Evolutionary conservation across 192 early-diverging fungal genomes (phyloP).

Genomic region (Phycomyces blakesleeanus): DNA sequence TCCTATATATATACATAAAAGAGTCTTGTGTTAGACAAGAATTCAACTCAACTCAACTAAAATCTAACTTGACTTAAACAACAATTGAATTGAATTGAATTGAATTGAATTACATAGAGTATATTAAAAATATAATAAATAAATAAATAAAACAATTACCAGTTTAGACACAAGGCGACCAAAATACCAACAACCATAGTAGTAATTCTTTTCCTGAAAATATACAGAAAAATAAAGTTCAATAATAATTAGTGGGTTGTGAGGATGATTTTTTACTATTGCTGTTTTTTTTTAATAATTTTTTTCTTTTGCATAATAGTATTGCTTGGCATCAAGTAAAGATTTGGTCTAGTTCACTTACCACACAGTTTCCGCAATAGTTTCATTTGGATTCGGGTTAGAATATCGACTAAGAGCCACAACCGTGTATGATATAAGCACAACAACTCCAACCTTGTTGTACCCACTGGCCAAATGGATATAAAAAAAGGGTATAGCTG

Average conservation of each 20-base stretch:
- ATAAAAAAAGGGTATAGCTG: constrained; percentile 34
- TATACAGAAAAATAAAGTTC: constrained; percentile 7
- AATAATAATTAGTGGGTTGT: too few species aligned
- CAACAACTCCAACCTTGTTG: constrained; percentile 32
- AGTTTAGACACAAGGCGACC: constrained; percentile 51
- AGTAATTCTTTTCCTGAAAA: constrained; percentile 40
- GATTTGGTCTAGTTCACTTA: too few species aligned
- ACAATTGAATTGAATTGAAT: too few species aligned
- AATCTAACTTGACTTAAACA: too few species aligned
- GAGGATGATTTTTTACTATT: too few species aligned
- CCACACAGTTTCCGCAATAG: constrained; percentile 27
- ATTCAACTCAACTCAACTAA: too few species aligned
- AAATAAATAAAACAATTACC: constrained; percentile 22
- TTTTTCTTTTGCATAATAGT: too few species aligned
- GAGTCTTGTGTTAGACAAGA: too few species aligned
- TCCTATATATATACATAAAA: constrained; percentile 23
- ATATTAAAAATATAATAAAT: too few species aligned
- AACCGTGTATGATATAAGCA: constrained; percentile 28
- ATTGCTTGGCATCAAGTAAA: too few species aligned
- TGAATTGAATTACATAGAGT: too few species aligned
- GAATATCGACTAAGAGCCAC: constrained; percentile 27
- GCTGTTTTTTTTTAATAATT: too few species aligned
- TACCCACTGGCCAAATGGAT: constrained; percentile 33
- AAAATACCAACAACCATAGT: constrained; percentile 59
- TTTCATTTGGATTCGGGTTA: constrained; percentile 27